A percentile compares a stretch with the other conserved stretches of the same genome.
phyloP scores from a whole-genome alignment of 2,329 filamentous ascomycete genomes.

The Aspergillus sp. region DNA sequence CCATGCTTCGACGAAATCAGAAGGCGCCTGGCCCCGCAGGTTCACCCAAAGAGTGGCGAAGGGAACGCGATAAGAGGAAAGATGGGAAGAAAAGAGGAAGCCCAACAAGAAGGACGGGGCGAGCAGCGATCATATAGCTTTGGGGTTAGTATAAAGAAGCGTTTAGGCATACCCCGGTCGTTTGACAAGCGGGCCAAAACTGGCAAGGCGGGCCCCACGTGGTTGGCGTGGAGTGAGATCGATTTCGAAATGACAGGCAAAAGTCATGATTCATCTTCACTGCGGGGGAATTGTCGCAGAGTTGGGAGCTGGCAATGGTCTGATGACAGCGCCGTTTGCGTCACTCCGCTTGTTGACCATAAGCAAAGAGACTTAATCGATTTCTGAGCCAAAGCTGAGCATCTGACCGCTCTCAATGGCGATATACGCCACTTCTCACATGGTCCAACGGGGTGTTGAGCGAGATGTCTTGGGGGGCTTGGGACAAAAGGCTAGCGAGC shows the following conservation, averaged over 20 bases:
- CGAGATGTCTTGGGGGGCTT: background rate
- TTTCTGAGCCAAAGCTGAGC: background rate
- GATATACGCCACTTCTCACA: constrained; percentile 2
- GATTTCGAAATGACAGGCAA: background rate
- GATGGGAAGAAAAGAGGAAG: background rate
- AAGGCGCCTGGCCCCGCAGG: background rate
- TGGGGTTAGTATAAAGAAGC: background rate
- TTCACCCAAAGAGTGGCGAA: background rate
- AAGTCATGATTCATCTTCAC: constrained; percentile 6
- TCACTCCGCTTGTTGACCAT: constrained; percentile 10
- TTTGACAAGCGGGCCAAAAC: constrained; percentile 8
- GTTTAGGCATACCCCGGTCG: background rate
- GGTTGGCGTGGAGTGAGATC: constrained; percentile 8
- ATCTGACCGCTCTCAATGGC: constrained; percentile 9
- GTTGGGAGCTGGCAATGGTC: constrained; percentile 1
- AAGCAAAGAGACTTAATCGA: background rate
- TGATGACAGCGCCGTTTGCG: constrained; percentile 17
- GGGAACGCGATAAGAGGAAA: background rate
- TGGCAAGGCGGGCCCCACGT: constrained; percentile 9
- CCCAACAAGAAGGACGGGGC: background rate
- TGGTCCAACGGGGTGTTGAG: constrained; percentile 5
- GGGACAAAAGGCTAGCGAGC: constrained; percentile 7
- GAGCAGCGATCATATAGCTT: constrained; percentile 4
- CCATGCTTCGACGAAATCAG: constrained; percentile 23
- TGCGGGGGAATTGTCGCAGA: background rate